Evolutionary conservation across 2,329 filamentous ascomycete species (phyloP).

Genomic region (Zymoseptoria passerinii): DNA sequence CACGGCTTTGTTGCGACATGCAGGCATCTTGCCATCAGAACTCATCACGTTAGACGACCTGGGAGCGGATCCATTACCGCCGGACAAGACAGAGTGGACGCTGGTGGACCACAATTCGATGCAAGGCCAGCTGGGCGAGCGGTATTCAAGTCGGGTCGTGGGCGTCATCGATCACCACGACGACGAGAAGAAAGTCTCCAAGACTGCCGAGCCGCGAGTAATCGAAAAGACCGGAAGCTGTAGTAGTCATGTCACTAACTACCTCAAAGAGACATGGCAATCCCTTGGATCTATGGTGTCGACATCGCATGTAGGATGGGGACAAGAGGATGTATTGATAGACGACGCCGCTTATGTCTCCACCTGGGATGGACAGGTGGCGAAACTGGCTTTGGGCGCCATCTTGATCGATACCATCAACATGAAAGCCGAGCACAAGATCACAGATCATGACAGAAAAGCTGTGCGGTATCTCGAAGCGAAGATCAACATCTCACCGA

Average conservation of each 20-base stretch:
- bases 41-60: constrained; percentile 59
- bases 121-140: constrained; percentile 50
- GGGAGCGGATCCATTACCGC: constrained; percentile 34
- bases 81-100: constrained; percentile 57
- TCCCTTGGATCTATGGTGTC: constrained; percentile 29
- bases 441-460: constrained; percentile 51
- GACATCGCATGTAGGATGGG: constrained; percentile 34
- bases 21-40: constrained; percentile 51
- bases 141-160: constrained; percentile 47
- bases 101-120: constrained; percentile 74
- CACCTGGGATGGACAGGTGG: constrained; percentile 51
- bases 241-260: constrained; percentile 58
- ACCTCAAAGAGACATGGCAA: constrained; percentile 53
- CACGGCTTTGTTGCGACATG: constrained; percentile 53
- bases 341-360: constrained; percentile 31
- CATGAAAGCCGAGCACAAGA: constrained; percentile 52
- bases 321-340: constrained; percentile 30
- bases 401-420: constrained; percentile 67
- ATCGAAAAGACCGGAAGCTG: constrained; percentile 65
- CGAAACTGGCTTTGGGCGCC: constrained; percentile 58
- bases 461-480: constrained; percentile 54
- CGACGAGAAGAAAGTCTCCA: constrained; percentile 54
- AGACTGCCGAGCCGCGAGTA: constrained; percentile 47
- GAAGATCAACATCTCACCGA: constrained; percentile 36
- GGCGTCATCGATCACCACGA: constrained; percentile 73